These are phyloP conservation scores for Puccinellia tenuiflora DNA, from an alignment of 176 grass and related monocot species.

Conservation along the genomic window DNA sequence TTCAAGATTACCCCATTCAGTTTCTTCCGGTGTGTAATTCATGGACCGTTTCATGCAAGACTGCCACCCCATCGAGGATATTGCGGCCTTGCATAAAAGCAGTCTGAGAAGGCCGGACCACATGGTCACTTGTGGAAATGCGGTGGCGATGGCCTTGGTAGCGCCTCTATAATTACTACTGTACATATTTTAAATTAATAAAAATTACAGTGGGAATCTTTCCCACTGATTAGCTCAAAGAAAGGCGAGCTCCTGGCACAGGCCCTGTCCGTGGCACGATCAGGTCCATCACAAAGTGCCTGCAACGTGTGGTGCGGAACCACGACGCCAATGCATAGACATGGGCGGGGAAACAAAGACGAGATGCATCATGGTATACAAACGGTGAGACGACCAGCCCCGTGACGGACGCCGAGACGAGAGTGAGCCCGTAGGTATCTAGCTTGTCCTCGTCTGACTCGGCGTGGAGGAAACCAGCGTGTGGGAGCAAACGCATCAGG, in stretches of 20 bases:
- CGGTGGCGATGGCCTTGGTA: constrained; percentile 40
- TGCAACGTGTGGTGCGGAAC: constrained; percentile 36
- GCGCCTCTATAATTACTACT: too few species aligned
- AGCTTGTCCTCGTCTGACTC: not conserved
- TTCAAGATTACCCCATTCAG: too few species aligned
- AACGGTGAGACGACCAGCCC: constrained; percentile 32
- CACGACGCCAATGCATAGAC: constrained; percentile 37
- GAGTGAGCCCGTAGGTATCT: constrained; percentile 37
- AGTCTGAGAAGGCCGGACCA: too few species aligned
- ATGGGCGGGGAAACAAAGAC: constrained; percentile 30
- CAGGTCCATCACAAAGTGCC: constrained; percentile 40
- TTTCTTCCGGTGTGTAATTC: too few species aligned
- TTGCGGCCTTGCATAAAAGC: too few species aligned
- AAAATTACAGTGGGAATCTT: too few species aligned
- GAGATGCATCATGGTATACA: constrained; percentile 43
- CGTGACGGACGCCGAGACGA: not conserved
- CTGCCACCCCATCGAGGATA: too few species aligned
- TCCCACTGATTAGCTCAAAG: too few species aligned
- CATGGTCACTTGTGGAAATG: constrained; percentile 32
- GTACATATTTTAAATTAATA: too few species aligned
- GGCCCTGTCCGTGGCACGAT: constrained; percentile 5
- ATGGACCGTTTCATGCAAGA: too few species aligned
- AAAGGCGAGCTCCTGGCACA: constrained; percentile 34
- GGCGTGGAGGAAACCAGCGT: constrained; percentile 33
- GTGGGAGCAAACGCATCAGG: constrained; percentile 44